Conservation (phyloP, 2,329 filamentous ascomycete genomes). For the Diaporthe citri region DNA sequence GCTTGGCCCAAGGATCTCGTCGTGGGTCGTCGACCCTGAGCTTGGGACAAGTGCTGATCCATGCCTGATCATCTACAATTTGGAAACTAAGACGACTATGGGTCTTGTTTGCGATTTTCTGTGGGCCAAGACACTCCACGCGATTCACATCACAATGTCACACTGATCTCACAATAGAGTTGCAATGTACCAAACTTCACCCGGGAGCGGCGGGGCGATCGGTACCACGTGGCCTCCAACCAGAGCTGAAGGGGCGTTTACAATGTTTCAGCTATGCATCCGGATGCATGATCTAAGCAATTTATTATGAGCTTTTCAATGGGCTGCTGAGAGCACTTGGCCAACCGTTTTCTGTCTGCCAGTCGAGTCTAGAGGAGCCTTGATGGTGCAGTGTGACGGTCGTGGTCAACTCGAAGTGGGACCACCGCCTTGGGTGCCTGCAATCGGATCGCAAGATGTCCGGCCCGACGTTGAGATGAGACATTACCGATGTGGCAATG, state of each 20-base stretch:
- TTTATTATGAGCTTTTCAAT: neutral
- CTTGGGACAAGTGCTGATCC: too few species aligned
- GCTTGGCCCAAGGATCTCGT: too few species aligned
- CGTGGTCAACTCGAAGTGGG: too few species aligned
- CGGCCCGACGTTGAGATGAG: neutral
- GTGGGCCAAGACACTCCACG: neutral
- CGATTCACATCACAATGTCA: conserved; percentile 15
- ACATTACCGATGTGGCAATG: neutral
- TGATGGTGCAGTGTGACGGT: neutral
- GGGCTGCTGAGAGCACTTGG: neutral
- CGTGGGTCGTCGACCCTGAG: too few species aligned
- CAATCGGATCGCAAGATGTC: neutral
- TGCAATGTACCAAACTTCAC: neutral
- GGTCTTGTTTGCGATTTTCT: neutral
- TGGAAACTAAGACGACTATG: neutral
- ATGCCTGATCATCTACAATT: too few species aligned
- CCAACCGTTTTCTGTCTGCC: too few species aligned
- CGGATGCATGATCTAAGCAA: neutral
- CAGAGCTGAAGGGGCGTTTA: neutral
- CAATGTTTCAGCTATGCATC: neutral
- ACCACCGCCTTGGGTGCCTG: neutral
- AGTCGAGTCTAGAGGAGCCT: neutral
- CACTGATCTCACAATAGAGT: neutral
- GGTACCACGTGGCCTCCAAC: neutral
- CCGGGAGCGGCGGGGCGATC: neutral